Evolutionary conservation across 257 asterid genomes (phyloP), one percentile per base, ranked within the genome.

Genomic region (Solanum bulbocastanum): DNA sequence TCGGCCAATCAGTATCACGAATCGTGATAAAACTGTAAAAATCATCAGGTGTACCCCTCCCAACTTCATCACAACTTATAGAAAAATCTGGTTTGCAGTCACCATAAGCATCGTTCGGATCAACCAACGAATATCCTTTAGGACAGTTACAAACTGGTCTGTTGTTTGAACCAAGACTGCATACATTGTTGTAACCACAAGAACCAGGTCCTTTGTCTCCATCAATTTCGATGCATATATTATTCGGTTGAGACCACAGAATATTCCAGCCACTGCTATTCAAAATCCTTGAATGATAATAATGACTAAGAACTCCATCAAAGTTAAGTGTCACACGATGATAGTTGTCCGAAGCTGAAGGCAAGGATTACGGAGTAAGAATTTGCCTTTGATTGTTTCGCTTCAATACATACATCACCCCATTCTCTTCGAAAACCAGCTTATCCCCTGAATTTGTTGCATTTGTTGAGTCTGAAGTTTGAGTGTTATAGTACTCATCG

Each of bases 261-360:
- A 78, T 30, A 20, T n/a, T 37, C 98, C 98, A 94, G 15, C 62
- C 60, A 82, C 72, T 83, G 20, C 69, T 74, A 5, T 75, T 85
- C 46, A 42, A 88, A 56, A 5, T 87, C 87, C 86, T 93, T 7
- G 95, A 94, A 79, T 90, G 89, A 89, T 90, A 85, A 71, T 91
- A 94, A 23, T 39, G 89, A 14, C 87, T 65, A 65, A 94, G 90
- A 46, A 92, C 93, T 15, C 96, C 98, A 52, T 93, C 93, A 37
- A 89, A 92, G 83, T 85, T 87, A 0, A 94, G 90, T 27, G 91
- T 91, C 4, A 92, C 94, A 56, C 96, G 87, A 86, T 86, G 87
- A 46, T 93, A 93, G 46, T 90, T 87, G 1, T 83, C 88, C 0
- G 91, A 83, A 46, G 87, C 85, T 8, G 90, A 32, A 8, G 90